Percentiles rank a stretch among this genome's conserved stretches.
Conservation (phyloP, 148 eudicot species). For the Diospyros lotus region DNA sequence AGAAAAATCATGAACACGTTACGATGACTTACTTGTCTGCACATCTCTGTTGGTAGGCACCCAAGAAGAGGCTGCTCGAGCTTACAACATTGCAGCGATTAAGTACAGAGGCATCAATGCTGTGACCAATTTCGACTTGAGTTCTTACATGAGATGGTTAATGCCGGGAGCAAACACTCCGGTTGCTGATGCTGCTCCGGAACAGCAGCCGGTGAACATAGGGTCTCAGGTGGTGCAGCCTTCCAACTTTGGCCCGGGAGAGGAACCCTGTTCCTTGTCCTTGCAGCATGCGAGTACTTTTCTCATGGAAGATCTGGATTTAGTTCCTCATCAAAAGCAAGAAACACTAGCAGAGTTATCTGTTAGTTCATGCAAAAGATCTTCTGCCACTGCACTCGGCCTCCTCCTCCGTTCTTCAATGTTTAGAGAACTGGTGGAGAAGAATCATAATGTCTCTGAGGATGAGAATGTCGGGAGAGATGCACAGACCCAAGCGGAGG, state of each 20-base stretch:
- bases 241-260: slow-evolving; percentile 5
- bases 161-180: slow-evolving; percentile 20
- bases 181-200: background rate
- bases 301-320: slow-evolving; percentile 4
- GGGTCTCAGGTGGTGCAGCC: slow-evolving; percentile 10
- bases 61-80: slow-evolving; percentile 42
- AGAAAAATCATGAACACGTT: too few species aligned
- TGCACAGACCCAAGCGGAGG: slow-evolving; percentile 3
- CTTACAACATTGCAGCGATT: slow-evolving; percentile 37
- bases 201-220: slow-evolving; percentile 12
- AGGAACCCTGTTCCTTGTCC: slow-evolving; percentile 13
- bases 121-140: slow-evolving; percentile 32
- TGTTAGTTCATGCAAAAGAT: slow-evolving; percentile 14
- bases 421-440: slow-evolving; percentile 35
- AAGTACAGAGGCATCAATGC: slow-evolving; percentile 36
- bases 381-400: slow-evolving; percentile 37
- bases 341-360: slow-evolving; percentile 19
- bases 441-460: slow-evolving; percentile 22
- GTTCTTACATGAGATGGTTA: slow-evolving; percentile 32
- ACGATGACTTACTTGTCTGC: background rate
- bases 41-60: slow-evolving; percentile 20
- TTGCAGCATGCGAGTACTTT: background rate
- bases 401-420: slow-evolving; percentile 33
- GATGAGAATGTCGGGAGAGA: slow-evolving; percentile 20
- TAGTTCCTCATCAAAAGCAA: slow-evolving; percentile 13